Evolutionary conservation across 495 filamentous ascomycete species (phyloP).

Genomic region (Amphirosellinia nigrospora): DNA sequence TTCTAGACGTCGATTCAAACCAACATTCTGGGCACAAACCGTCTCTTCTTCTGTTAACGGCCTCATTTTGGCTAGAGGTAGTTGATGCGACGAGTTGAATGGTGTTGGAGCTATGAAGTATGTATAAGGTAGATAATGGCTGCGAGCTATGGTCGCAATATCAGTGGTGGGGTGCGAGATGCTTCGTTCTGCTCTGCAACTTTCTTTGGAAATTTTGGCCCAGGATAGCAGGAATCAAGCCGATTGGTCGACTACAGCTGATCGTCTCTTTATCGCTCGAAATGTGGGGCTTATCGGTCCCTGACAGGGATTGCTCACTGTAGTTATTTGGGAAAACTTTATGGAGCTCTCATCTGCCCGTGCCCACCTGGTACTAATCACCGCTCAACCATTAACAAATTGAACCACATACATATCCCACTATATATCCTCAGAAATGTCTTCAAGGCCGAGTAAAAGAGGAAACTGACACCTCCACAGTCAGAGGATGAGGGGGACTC

Average conservation of each 20-base stretch:
- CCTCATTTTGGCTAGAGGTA: conserved; percentile 60
- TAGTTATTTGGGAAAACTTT: conserved; percentile 17
- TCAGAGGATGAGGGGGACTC: conserved; percentile 40
- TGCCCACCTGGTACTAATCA: neutral
- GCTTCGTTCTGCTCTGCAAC: conserved; percentile 33
- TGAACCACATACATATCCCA: neutral
- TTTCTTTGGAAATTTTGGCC: conserved; percentile 39
- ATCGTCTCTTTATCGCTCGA: neutral
- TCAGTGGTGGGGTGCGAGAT: conserved; percentile 27
- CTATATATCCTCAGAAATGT: conserved; percentile 34
- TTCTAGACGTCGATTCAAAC: neutral
- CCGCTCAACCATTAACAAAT: neutral
- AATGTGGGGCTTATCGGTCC: conserved; percentile 5
- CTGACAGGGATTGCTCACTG: neutral
- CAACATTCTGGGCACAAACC: neutral
- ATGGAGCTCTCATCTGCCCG: conserved; percentile 5
- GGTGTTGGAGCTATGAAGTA: conserved; percentile 4
- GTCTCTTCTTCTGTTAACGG: conserved; percentile 77
- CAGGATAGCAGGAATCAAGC: conserved; percentile 30
- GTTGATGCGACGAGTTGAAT: neutral
- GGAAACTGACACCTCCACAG: conserved; percentile 49
- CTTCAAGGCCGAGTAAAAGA: conserved; percentile 52
- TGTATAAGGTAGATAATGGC: neutral
- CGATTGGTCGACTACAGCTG: conserved; percentile 26
- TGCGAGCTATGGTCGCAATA: conserved; percentile 14